These are phyloP conservation scores for Arthroderma sp. DNA, from an alignment of 2,329 filamentous ascomycete species.

Conservation along the genomic window DNA sequence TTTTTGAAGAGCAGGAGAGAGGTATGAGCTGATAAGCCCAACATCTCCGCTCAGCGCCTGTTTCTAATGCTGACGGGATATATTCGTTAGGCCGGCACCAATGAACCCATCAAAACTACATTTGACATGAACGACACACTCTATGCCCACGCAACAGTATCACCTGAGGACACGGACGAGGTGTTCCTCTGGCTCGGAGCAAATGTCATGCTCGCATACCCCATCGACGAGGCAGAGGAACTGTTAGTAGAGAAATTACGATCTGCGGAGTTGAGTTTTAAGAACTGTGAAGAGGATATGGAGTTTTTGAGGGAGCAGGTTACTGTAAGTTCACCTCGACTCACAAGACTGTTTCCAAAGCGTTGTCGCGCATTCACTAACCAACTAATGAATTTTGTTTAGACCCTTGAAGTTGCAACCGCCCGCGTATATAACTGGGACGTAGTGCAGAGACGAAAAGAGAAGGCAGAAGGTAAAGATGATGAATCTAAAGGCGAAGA, in stretches of 20 bases:
- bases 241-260: conserved; percentile 65
- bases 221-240: conserved; percentile 71
- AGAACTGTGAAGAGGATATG: conserved; percentile 90
- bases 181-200: conserved; percentile 98
- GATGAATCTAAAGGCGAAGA: conserved; percentile 29
- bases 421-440: conserved; percentile 99
- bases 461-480: conserved; percentile 50
- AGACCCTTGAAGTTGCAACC: conserved; percentile 94
- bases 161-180: conserved; percentile 60
- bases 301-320: conserved; percentile 95
- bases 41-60: background rate
- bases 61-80: background rate
- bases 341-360: background rate
- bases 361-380: background rate
- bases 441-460: conserved; percentile 86
- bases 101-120: conserved; percentile 65
- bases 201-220: conserved; percentile 95
- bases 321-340: conserved; percentile 51
- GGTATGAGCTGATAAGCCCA: conserved; percentile 34
- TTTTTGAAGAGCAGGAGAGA: conserved; percentile 70
- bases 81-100: conserved; percentile 23
- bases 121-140: conserved; percentile 96
- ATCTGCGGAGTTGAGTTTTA: conserved; percentile 65
- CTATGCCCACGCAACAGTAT: conserved; percentile 74
- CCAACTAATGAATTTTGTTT: background rate